Conservation (phyloP, 371 early-diverging fungal genomes). For the Mortierella sp. region DNA sequence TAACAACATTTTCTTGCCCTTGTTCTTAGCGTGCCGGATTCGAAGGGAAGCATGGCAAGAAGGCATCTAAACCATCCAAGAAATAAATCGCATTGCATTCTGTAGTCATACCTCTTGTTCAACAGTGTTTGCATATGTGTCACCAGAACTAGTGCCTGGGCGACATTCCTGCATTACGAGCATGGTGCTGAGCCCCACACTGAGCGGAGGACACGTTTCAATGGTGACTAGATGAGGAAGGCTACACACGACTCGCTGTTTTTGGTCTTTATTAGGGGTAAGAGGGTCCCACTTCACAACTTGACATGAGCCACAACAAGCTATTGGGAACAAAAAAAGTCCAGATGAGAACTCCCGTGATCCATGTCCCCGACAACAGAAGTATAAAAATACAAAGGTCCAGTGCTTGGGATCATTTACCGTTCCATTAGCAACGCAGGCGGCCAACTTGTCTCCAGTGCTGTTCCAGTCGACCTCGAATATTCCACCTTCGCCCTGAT, state of each 20-base stretch:
- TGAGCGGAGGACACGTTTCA: too few species aligned
- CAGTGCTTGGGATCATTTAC: constrained; percentile 21
- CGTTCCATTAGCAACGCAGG: constrained; percentile 54
- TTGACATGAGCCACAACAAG: constrained; percentile 51
- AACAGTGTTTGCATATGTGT: too few species aligned
- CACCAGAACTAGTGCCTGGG: too few species aligned
- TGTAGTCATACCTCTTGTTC: too few species aligned
- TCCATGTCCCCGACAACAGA: too few species aligned
- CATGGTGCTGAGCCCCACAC: too few species aligned
- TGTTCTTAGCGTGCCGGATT: constrained; percentile 46
- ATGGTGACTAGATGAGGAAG: too few species aligned
- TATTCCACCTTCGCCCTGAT: constrained; percentile 76
- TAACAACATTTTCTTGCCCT: background rate
- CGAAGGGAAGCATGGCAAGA: constrained; percentile 51
- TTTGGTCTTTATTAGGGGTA: too few species aligned
- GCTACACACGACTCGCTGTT: too few species aligned
- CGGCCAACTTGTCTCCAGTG: constrained; percentile 59
- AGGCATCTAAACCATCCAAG: constrained; percentile 51
- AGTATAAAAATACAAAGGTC: background rate
- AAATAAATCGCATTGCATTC: constrained; percentile 52
- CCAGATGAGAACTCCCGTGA: too few species aligned
- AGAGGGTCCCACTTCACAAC: too few species aligned
- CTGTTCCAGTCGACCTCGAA: constrained; percentile 83
- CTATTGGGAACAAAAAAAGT: constrained; percentile 7
- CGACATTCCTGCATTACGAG: too few species aligned